phyloP scores from a whole-genome alignment of 1,284 basidiomycete genomes.

The Fistulina hepatica region DNA sequence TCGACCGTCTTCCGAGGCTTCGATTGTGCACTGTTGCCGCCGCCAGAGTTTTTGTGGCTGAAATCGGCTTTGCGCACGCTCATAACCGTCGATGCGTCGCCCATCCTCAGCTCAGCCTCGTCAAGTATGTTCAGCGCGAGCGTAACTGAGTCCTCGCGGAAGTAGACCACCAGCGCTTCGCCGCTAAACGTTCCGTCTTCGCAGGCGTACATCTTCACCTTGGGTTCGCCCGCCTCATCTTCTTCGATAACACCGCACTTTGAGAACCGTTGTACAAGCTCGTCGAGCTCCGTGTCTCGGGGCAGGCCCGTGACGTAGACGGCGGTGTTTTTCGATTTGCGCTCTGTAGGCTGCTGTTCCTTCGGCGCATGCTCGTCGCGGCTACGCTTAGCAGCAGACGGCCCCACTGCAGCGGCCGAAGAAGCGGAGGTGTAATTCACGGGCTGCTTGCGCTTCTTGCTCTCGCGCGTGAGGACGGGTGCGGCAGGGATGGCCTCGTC shows the following conservation, averaged over 20 bases:
- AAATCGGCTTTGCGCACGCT: constrained; percentile 82
- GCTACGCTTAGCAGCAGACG: constrained; percentile 58
- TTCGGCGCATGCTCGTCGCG: constrained; percentile 40
- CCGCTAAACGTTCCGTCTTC: constrained; percentile 90
- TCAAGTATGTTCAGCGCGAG: constrained; percentile 84
- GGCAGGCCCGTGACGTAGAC: constrained; percentile 88
- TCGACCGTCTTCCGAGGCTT: constrained; percentile 61
- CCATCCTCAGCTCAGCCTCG: constrained; percentile 86
- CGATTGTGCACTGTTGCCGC: constrained; percentile 19
- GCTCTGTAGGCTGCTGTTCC: constrained; percentile 33
- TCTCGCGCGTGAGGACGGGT: constrained; percentile 66
- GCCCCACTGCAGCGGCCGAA: constrained; percentile 30
- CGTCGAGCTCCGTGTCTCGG: constrained; percentile 60
- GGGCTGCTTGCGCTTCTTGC: constrained; percentile 73
- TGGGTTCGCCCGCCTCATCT: constrained; percentile 77
- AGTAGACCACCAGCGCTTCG: constrained; percentile 93
- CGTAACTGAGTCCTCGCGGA: constrained; percentile 91
- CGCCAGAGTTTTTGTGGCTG: constrained; percentile 42
- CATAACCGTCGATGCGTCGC: constrained; percentile 68
- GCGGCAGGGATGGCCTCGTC: constrained; percentile 84
- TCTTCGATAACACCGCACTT: constrained; percentile 91
- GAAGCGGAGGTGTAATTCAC: constrained; percentile 65
- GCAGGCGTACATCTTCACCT: constrained; percentile 89
- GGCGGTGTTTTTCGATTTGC: constrained; percentile 81
- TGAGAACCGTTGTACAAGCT: constrained; percentile 74